phyloP scores from a whole-genome alignment of 2,329 filamentous ascomycete genomes.

The Colletotrichum sp. region DNA sequence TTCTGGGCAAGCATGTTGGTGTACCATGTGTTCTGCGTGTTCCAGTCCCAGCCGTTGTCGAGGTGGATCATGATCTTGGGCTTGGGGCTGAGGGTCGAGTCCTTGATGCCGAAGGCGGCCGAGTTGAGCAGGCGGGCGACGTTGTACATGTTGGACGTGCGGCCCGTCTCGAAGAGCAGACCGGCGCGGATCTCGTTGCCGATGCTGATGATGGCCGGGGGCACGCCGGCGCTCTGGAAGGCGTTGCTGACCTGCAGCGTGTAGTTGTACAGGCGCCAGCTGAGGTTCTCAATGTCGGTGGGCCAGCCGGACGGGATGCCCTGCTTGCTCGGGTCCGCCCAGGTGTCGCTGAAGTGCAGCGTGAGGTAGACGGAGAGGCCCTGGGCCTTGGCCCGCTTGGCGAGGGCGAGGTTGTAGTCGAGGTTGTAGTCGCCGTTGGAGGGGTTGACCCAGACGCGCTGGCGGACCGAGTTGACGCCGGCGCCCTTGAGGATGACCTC shows the following conservation, averaged over 20 bases:
- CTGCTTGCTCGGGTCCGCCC: slow-evolving; percentile 73
- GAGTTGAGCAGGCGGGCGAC: slow-evolving; percentile 69
- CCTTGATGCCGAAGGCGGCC: slow-evolving; percentile 67
- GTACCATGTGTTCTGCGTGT: slow-evolving; percentile 70
- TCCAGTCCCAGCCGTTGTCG: slow-evolving; percentile 78
- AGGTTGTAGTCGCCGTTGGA: slow-evolving; percentile 69
- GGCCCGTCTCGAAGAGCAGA: slow-evolving; percentile 69
- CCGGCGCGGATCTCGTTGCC: slow-evolving; percentile 76
- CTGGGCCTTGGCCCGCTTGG: slow-evolving; percentile 65
- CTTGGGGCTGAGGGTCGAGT: slow-evolving; percentile 58
- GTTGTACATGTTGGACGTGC: slow-evolving; percentile 59
- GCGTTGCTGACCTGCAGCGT: slow-evolving; percentile 65
- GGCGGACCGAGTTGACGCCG: slow-evolving; percentile 73
- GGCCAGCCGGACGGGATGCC: slow-evolving; percentile 69
- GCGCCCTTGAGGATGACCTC: slow-evolving; percentile 66
- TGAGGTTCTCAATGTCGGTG: slow-evolving; percentile 59
- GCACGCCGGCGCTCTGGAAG: slow-evolving; percentile 60
- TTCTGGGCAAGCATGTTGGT: slow-evolving; percentile 58
- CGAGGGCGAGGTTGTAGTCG: slow-evolving; percentile 73
- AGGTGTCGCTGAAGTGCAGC: slow-evolving; percentile 72
- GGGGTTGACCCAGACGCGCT: slow-evolving; percentile 75
- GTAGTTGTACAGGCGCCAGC: slow-evolving; percentile 72
- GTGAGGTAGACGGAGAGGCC: slow-evolving; percentile 67
- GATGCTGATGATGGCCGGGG: slow-evolving; percentile 69
- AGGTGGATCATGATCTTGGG: slow-evolving; percentile 78